Evolutionary conservation across 805 yeast species (phyloP).

Genomic region (Pichia scutulata): DNA sequence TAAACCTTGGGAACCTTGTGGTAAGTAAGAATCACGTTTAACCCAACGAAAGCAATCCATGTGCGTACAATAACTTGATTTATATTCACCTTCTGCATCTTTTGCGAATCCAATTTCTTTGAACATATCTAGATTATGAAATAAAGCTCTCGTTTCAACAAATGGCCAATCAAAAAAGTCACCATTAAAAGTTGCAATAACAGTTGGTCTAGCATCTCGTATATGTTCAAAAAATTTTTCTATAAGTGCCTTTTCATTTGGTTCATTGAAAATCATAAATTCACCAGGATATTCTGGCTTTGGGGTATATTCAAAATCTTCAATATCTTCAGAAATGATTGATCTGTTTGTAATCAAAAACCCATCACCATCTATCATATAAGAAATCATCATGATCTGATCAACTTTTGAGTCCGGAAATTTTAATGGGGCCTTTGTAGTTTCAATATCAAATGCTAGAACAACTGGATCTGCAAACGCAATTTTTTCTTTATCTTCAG

Average conservation of each 20-base stretch:
- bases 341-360: conserved; percentile 89
- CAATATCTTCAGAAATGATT: conserved; percentile 89
- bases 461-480: conserved; percentile 98
- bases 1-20: conserved; percentile 97
- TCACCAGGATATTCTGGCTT: conserved; percentile 90
- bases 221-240: conserved; percentile 83
- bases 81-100: conserved; percentile 86
- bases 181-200: conserved; percentile 97
- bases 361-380: conserved; percentile 98
- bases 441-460: conserved; percentile 94
- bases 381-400: conserved; percentile 97
- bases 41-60: conserved; percentile 99
- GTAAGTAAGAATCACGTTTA: conserved; percentile 91
- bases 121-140: conserved; percentile 81
- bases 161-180: conserved; percentile 99
- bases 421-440: conserved; percentile 92
- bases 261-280: conserved; percentile 85
- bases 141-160: conserved; percentile 78
- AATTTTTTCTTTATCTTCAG: conserved; percentile 62
- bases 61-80: conserved; percentile 85
- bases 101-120: conserved; percentile 91
- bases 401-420: conserved; percentile 90
- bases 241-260: conserved; percentile 69
- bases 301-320: conserved; percentile 96
- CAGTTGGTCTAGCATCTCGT: conserved; percentile 82